These are phyloP conservation scores for Waltergamsia citrina DNA, from an alignment of 2,329 filamentous ascomycete species.

Conservation along the genomic window DNA sequence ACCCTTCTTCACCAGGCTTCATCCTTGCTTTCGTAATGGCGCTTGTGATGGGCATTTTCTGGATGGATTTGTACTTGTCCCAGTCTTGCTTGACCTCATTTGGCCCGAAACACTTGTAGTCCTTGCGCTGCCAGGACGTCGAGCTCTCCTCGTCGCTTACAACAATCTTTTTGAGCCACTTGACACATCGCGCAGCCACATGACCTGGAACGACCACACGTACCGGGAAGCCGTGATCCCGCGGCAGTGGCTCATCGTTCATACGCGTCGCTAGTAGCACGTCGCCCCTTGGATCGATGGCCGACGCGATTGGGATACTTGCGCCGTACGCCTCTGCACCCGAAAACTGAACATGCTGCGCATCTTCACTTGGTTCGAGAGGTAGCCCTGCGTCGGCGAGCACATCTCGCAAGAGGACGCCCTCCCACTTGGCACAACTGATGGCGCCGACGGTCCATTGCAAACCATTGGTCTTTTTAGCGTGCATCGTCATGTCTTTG, in stretches of 20 bases:
- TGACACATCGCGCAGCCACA: slow-evolving; percentile 39
- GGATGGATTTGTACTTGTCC: slow-evolving; percentile 35
- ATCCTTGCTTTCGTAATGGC: slow-evolving; percentile 27
- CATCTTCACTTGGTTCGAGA: slow-evolving; percentile 10
- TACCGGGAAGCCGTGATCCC: slow-evolving; percentile 40
- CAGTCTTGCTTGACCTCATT: slow-evolving; percentile 33
- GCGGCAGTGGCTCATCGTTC: slow-evolving; percentile 37
- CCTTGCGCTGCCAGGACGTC: slow-evolving; percentile 36
- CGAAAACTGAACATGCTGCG: slow-evolving; percentile 24
- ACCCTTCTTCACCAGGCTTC: not conserved
- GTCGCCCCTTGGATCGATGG: slow-evolving; percentile 31
- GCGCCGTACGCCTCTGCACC: slow-evolving; percentile 29
- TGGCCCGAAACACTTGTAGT: slow-evolving; percentile 40
- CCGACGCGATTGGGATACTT: slow-evolving; percentile 29
- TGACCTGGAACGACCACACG: slow-evolving; percentile 36
- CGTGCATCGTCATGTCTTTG: slow-evolving; percentile 40
- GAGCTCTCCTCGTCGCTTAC: slow-evolving; percentile 38
- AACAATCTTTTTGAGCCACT: slow-evolving; percentile 41
- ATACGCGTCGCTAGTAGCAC: slow-evolving; percentile 41
- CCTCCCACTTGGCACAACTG: slow-evolving; percentile 34
- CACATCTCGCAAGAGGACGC: slow-evolving; percentile 33
- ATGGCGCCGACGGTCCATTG: slow-evolving; percentile 38
- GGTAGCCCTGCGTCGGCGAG: slow-evolving; percentile 28
- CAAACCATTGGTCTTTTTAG: slow-evolving; percentile 19
- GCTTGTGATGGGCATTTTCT: slow-evolving; percentile 40